These are phyloP conservation scores for Lycium barbarum DNA, from an alignment of 257 asterid species.

Conservation along the genomic window DNA sequence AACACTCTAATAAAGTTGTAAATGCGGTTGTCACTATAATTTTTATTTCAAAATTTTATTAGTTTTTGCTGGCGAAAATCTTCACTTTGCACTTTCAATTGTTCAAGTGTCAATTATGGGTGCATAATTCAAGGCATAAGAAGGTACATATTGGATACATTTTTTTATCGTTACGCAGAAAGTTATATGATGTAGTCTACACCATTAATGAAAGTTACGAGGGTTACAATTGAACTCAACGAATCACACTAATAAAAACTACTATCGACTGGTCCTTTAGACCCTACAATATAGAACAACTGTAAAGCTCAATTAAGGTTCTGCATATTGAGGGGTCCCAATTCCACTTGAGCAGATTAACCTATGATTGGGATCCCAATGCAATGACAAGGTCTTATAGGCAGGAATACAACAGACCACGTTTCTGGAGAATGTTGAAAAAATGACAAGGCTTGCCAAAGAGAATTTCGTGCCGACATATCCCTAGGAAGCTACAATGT, in stretches of 20 bases:
- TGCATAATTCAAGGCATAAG: background rate
- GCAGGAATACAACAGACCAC: conserved; percentile 29
- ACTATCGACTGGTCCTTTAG: background rate
- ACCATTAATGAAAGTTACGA: background rate
- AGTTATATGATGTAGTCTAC: background rate
- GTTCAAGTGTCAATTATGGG: background rate
- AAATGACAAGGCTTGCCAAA: background rate
- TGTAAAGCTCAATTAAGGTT: background rate
- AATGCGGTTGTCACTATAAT: background rate
- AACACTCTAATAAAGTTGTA: background rate
- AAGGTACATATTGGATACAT: background rate
- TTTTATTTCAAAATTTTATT: too few species aligned
- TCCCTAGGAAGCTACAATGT: conserved; percentile 3
- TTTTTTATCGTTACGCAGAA: conserved; percentile 10
- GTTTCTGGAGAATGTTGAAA: background rate
- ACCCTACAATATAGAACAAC: background rate
- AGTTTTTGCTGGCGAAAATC: too few species aligned
- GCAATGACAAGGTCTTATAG: conserved; percentile 32
- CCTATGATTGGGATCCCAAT: conserved; percentile 37
- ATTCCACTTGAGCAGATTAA: background rate
- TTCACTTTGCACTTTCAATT: background rate
- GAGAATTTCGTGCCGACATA: conserved; percentile 25
- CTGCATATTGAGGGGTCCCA: background rate
- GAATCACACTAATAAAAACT: background rate
- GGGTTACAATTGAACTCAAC: background rate